Evolutionary conservation across 805 yeast species (phyloP), one percentile per base, ranked within the genome.

Genomic region (Metschnikowia cubensis): DNA sequence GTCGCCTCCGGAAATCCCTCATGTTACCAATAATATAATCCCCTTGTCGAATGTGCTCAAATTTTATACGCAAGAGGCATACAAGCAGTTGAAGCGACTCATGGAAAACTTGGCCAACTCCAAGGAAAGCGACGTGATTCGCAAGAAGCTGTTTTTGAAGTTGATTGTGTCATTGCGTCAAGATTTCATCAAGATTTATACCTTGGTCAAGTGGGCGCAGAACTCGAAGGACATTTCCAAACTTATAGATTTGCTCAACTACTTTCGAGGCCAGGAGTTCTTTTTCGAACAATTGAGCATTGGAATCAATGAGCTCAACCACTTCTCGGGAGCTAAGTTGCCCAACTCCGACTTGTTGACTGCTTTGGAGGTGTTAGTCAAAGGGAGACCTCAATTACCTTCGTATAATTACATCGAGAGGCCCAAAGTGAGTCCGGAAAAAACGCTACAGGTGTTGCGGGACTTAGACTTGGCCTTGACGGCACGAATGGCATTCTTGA

Each of bases 331-430:
- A 29, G 98, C 99, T 0, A 91, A 95, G 61, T 70, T 92, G 47
- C 96, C 97, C 4, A 89, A 89, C 65, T 94, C 96, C 0, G 99
- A 94, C 67, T 66, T 94, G 18, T 77, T 83, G 21, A 91, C 98
- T 0, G 89, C 96, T 1, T 70, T 92, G 57, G 95, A 92, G 62
- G 96, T 94, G 0, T 73, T 91, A 48, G 80, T 83, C 37, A 74
- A 80, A 36, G 96, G 96, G 3, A 73, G 85, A 53, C 96, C 97
- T 1, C 82, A 80, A 35, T 73, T 87, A 36, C 84, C 89, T 2
- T 74, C 85, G 0, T 83, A 85, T 62, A 78, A 77, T 55, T 80
- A 82, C 54, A 67, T 84, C 4, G 74, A 79, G 14, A 67, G 70
- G 11, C 65, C 72, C 35, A 73, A 73, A 4, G 70, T 92, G 4